Conservation (phyloP, 208 protist genomes). For the Strigomonas galati region DNA sequence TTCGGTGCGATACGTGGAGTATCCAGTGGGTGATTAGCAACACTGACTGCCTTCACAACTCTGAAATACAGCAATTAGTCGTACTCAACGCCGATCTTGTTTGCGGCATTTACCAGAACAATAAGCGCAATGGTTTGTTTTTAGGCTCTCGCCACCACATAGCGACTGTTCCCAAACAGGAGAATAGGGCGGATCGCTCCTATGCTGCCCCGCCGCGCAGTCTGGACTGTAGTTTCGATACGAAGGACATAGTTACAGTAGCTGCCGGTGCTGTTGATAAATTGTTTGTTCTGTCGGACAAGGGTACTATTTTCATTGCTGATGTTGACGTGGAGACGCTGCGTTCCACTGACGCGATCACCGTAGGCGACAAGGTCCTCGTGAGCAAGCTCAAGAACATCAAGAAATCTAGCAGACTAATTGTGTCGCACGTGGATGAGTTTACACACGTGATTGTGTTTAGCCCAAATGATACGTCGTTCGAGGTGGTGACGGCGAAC, state of each 20-base stretch:
- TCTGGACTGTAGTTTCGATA: constrained; percentile 4
- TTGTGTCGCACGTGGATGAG: too few species aligned
- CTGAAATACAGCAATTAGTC: not conserved
- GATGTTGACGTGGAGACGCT: too few species aligned
- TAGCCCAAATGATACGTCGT: constrained; percentile 12
- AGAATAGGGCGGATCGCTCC: constrained; percentile 23
- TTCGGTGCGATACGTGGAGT: constrained; percentile 83
- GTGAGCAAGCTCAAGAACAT: too few species aligned
- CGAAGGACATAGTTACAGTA: too few species aligned
- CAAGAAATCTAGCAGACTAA: too few species aligned
- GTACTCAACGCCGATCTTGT: not conserved
- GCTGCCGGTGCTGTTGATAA: too few species aligned
- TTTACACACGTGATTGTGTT: constrained; percentile 1
- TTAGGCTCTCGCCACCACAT: constrained; percentile 15
- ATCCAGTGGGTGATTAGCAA: constrained; percentile 56
- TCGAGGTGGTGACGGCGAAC: constrained; percentile 6
- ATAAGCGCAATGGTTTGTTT: constrained; percentile 18
- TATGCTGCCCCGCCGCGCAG: constrained; percentile 20
- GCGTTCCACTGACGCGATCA: too few species aligned
- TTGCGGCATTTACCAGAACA: not conserved
- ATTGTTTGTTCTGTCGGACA: too few species aligned
- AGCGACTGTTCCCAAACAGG: constrained; percentile 7
- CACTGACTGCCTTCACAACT: not conserved
- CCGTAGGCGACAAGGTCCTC: too few species aligned
- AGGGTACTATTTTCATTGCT: too few species aligned